Evolutionary conservation across 1,284 basidiomycete species (phyloP).

Genomic region (Pholiota adiposa): DNA sequence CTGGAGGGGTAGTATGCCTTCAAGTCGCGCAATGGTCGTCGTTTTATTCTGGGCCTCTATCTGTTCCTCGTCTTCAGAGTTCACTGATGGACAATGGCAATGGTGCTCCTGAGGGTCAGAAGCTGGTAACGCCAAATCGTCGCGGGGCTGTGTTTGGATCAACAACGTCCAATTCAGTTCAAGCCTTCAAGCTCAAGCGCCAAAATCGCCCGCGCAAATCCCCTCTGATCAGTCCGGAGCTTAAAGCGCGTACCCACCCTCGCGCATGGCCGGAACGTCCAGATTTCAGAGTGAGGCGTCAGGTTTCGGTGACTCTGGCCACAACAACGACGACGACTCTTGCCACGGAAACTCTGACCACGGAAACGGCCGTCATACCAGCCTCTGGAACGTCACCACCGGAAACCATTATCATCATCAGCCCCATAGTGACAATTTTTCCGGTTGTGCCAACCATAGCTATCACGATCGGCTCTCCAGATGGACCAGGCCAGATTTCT

Average conservation of each 20-base stretch:
- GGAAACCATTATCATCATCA: neutral
- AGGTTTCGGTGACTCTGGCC: neutral
- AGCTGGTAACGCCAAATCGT: neutral
- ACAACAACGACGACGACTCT: neutral
- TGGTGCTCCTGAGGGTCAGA: neutral
- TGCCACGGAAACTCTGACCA: neutral
- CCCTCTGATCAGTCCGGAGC: neutral
- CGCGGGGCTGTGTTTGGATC: neutral
- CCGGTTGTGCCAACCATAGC: no score
- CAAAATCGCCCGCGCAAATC: constrained; percentile 1
- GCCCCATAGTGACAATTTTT: neutral
- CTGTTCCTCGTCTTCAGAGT: neutral
- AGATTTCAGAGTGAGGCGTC: neutral
- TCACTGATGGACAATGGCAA: neutral
- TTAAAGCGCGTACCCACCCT: neutral
- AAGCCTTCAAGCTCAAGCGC: neutral
- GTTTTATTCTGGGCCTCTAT: neutral
- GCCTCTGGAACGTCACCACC: neutral
- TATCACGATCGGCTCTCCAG: neutral
- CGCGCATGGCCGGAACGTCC: neutral
- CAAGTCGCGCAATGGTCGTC: neutral
- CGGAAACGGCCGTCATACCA: neutral
- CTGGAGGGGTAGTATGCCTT: no score
- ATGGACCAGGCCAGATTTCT: neutral
- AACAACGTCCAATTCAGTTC: neutral